phyloP scores from a whole-genome alignment of 2,329 filamentous ascomycete genomes.

The Aspergillus pseudoglaucus region DNA sequence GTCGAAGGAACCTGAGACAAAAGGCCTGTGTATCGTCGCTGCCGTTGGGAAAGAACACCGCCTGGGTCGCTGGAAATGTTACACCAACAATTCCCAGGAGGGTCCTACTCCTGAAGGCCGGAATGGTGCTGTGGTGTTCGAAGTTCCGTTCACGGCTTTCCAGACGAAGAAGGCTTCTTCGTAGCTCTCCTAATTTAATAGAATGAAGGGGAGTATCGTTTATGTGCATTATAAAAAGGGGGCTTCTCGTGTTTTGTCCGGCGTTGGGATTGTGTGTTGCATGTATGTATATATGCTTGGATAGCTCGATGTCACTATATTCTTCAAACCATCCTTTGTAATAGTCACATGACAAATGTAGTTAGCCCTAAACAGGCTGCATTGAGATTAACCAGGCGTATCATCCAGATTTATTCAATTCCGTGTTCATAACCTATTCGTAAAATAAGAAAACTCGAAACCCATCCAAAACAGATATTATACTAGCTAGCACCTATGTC shows the following conservation, averaged over 20 bases:
- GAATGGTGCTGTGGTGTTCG: slow-evolving; percentile 84
- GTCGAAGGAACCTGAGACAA: slow-evolving; percentile 36
- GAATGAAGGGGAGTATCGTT: neutral
- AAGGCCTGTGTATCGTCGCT: slow-evolving; percentile 73
- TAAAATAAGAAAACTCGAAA: no score
- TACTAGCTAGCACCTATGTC: no score
- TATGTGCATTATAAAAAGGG: neutral
- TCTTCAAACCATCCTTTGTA: no score
- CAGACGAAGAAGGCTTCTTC: neutral
- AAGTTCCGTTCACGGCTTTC: slow-evolving; percentile 52
- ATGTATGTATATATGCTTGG: neutral
- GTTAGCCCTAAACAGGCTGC: neutral
- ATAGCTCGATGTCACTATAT: neutral
- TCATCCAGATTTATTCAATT: no score
- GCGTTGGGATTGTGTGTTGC: neutral
- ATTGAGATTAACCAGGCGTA: no score
- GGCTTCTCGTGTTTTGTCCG: neutral
- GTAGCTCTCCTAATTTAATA: neutral
- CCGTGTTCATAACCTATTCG: no score
- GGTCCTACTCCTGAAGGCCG: slow-evolving; percentile 46
- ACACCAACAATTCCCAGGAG: slow-evolving; percentile 31
- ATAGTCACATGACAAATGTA: neutral
- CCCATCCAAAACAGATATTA: no score
- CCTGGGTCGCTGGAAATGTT: slow-evolving; percentile 69
- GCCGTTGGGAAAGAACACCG: slow-evolving; percentile 81